These are phyloP conservation scores for Aspergillus piperis DNA, from an alignment of 2,329 filamentous ascomycete genomes.

Conservation along the genomic window DNA sequence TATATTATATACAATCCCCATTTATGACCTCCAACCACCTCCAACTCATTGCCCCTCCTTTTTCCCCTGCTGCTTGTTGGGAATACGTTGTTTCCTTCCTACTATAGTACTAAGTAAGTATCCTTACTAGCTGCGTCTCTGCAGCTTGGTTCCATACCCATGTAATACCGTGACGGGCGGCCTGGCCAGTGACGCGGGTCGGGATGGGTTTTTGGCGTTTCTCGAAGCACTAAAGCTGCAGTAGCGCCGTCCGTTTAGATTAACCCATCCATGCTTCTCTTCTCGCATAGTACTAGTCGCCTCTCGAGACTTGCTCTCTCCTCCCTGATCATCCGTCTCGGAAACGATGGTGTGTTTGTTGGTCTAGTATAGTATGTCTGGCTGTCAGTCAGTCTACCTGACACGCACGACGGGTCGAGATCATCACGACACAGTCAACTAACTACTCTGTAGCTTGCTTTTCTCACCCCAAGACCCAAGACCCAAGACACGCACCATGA, in stretches of 20 bases:
- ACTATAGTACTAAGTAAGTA: not conserved
- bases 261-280: not conserved
- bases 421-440: no score
- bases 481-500: not conserved
- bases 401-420: not conserved
- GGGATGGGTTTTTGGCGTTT: not conserved
- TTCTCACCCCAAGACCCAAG: not conserved
- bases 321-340: no score
- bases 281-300: not conserved
- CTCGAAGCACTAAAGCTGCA: conserved; percentile 3
- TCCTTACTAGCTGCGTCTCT: not conserved
- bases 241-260: conserved; percentile 3
- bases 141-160: not conserved
- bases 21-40: not conserved
- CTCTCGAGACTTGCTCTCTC: no score
- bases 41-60: not conserved
- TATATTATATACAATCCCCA: not conserved
- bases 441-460: no score
- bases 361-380: not conserved
- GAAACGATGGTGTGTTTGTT: no score
- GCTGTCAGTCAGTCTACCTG: not conserved
- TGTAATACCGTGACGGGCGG: not conserved
- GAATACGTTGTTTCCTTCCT: not conserved
- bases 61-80: not conserved
- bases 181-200: not conserved